These are phyloP conservation scores for Phytophthora boehmeriae DNA, from an alignment of 352 stramenopile species.

Conservation along the genomic window DNA sequence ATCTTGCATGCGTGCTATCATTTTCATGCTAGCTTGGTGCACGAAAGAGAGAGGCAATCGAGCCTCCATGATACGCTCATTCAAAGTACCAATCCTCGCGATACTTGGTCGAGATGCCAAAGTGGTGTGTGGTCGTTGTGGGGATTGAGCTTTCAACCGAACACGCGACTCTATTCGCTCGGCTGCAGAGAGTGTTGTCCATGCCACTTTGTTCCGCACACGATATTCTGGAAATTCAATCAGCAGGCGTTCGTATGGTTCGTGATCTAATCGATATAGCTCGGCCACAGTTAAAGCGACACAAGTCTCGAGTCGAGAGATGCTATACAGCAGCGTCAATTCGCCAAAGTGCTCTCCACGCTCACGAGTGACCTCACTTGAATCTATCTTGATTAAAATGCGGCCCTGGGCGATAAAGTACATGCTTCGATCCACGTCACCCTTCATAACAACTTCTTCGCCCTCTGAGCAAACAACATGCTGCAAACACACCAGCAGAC, in stretches of 20 bases:
- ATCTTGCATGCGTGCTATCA: slow-evolving; percentile 44
- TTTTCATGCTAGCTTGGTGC: slow-evolving; percentile 48
- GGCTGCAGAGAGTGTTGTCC: slow-evolving; percentile 36
- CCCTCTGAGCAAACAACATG: slow-evolving; percentile 68
- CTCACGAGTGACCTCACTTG: slow-evolving; percentile 53
- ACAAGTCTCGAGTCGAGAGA: slow-evolving; percentile 67
- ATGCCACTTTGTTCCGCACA: slow-evolving; percentile 47
- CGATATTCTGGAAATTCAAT: slow-evolving; percentile 75
- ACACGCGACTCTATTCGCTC: neutral
- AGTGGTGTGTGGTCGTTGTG: neutral
- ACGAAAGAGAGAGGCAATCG: slow-evolving; percentile 54
- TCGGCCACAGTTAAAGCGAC: slow-evolving; percentile 58
- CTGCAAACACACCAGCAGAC: slow-evolving; percentile 63
- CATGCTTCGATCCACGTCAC: slow-evolving; percentile 81
- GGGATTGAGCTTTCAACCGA: neutral
- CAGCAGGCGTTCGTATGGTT: slow-evolving; percentile 65
- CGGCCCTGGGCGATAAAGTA: slow-evolving; percentile 79
- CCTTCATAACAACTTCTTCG: slow-evolving; percentile 66
- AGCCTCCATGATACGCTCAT: slow-evolving; percentile 35
- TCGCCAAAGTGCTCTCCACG: slow-evolving; percentile 70
- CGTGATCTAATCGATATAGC: slow-evolving; percentile 72
- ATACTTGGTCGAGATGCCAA: slow-evolving; percentile 20
- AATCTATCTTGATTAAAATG: slow-evolving; percentile 62
- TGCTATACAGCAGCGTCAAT: slow-evolving; percentile 62
- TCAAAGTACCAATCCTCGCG: slow-evolving; percentile 1